Conservation (phyloP, 495 filamentous ascomycete species). For the Hypoxylon crocopeplum region DNA sequence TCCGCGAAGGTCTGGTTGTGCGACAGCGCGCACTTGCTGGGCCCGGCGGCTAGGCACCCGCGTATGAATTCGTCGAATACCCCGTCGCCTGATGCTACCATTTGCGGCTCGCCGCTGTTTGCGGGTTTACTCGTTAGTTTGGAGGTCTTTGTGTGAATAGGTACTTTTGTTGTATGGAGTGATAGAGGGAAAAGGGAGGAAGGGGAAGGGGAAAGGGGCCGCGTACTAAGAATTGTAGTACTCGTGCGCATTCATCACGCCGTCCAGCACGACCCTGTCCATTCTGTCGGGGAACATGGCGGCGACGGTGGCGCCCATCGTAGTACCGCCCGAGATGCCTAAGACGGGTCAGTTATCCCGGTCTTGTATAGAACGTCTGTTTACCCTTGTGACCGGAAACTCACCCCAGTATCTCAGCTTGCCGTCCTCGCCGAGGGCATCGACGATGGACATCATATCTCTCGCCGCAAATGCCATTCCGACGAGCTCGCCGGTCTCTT, state of each 20-base stretch:
- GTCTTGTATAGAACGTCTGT: background rate
- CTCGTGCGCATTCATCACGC: slow-evolving; percentile 48
- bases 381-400: background rate
- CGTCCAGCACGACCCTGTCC: slow-evolving; percentile 50
- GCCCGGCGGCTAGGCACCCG: slow-evolving; percentile 39
- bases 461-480: slow-evolving; percentile 45
- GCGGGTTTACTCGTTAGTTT: background rate
- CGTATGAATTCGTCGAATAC: slow-evolving; percentile 41
- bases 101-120: slow-evolving; percentile 35
- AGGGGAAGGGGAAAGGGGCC: background rate
- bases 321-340: slow-evolving; percentile 54
- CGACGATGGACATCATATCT: slow-evolving; percentile 53
- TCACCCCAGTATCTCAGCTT: slow-evolving; percentile 56
- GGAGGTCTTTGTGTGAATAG: too few species aligned
- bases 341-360: slow-evolving; percentile 1
- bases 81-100: slow-evolving; percentile 37
- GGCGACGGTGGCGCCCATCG: slow-evolving; percentile 48
- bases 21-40: slow-evolving; percentile 40
- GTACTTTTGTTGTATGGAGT: too few species aligned
- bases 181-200: too few species aligned
- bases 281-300: slow-evolving; percentile 56
- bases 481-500: slow-evolving; percentile 13
- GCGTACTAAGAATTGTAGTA: slow-evolving; percentile 39
- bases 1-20: slow-evolving; percentile 39
- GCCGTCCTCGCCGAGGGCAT: slow-evolving; percentile 52